These are phyloP conservation scores for Cladosporium sp. DNA, from an alignment of 2,329 filamentous ascomycete species.

Conservation along the genomic window DNA sequence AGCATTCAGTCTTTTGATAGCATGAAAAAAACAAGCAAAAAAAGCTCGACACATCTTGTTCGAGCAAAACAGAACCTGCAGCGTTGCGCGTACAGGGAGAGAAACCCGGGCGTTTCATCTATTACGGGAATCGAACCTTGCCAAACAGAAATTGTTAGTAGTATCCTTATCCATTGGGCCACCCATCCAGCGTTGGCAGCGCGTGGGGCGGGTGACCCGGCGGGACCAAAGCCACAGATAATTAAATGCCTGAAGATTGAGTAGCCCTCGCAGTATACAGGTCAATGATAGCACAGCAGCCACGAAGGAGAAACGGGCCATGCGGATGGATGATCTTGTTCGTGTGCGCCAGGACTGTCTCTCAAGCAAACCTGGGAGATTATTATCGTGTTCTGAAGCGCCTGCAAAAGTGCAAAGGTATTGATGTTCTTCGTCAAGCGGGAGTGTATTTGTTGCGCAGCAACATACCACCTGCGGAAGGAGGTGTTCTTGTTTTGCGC, in stretches of 20 bases:
- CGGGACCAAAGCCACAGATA: background rate
- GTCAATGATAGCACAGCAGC: background rate
- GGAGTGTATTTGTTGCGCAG: background rate
- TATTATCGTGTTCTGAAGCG: constrained; percentile 2
- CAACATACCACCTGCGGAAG: background rate
- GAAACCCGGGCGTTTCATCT: background rate
- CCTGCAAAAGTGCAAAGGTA: background rate
- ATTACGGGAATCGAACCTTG: background rate
- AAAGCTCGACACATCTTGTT: background rate
- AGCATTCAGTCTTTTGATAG: background rate
- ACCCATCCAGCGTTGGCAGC: background rate
- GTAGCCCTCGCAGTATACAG: background rate
- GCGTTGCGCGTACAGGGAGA: background rate
- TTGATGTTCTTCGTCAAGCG: background rate
- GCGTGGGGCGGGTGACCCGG: background rate
- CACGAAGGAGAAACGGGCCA: background rate
- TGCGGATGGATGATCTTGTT: background rate
- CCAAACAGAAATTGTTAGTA: background rate
- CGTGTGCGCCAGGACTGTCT: background rate
- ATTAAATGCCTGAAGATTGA: background rate
- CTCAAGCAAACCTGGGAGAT: background rate
- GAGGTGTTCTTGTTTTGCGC: background rate
- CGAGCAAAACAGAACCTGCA: background rate
- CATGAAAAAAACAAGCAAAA: background rate
- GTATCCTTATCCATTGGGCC: background rate